Percentiles rank a stretch among this genome's conserved stretches.
These are phyloP conservation scores for Meyerozyma sp. DNA, from an alignment of 1,139 yeast genomes.

Conservation along the genomic window DNA sequence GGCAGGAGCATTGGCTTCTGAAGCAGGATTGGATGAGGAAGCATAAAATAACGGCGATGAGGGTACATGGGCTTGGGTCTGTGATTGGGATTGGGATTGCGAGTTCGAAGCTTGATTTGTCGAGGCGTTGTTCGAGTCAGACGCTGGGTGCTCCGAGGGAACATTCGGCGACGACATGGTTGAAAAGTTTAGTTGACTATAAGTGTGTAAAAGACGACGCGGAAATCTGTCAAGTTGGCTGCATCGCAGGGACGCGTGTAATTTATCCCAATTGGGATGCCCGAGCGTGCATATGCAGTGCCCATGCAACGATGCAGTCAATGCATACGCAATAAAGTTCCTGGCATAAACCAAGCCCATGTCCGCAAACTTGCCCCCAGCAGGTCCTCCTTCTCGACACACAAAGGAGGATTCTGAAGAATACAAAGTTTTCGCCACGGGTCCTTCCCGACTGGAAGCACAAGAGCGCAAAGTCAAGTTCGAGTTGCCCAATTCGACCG, in stretches of 20 bases:
- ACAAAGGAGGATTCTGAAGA: slow-evolving; percentile 1
- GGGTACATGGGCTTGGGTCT: slow-evolving; percentile 39
- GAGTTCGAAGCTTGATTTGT: background rate
- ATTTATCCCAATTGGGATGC: background rate
- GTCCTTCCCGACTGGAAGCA: slow-evolving; percentile 6
- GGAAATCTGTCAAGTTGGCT: background rate
- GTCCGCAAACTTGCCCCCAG: background rate
- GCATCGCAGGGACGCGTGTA: slow-evolving; percentile 1
- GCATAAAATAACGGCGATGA: slow-evolving; percentile 67
- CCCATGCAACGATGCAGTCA: background rate
- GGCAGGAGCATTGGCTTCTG: slow-evolving; percentile 22
- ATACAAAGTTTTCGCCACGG: slow-evolving; percentile 8
- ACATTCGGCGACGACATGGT: background rate
- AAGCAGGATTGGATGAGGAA: slow-evolving; percentile 44
- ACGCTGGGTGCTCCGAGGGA: background rate
- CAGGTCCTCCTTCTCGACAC: background rate
- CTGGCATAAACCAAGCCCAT: background rate
- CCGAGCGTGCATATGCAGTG: background rate
- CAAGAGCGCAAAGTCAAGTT: slow-evolving; percentile 1
- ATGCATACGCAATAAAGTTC: no score
- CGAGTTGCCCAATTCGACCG: background rate
- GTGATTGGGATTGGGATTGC: slow-evolving; percentile 30
- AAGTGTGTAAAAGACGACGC: background rate
- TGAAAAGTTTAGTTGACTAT: background rate
- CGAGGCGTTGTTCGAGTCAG: background rate